Conservation (phyloP, 345 rosid genomes). For the Boechera retrofracta region DNA sequence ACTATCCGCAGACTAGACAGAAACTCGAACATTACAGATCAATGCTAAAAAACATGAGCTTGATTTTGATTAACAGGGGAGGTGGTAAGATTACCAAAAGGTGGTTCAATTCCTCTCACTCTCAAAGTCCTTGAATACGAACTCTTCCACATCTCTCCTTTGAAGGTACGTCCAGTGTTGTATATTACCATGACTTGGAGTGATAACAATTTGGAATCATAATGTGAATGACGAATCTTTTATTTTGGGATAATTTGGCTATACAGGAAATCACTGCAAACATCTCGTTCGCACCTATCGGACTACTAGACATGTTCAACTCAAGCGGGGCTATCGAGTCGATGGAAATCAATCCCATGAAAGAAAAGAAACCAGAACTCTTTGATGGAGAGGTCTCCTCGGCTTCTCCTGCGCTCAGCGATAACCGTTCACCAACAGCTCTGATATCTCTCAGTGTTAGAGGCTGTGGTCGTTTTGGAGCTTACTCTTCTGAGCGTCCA, state of each 20-base stretch:
- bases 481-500: slow-evolving; percentile 74
- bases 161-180: slow-evolving; percentile 53
- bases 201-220: not conserved
- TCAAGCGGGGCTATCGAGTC: slow-evolving; percentile 75
- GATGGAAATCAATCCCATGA: slow-evolving; percentile 50
- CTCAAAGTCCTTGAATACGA: slow-evolving; percentile 86
- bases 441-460: slow-evolving; percentile 60
- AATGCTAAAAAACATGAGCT: not conserved
- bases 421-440: slow-evolving; percentile 56
- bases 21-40: not conserved
- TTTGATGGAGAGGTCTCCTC: slow-evolving; percentile 66
- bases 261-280: slow-evolving; percentile 63
- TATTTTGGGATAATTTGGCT: not conserved
- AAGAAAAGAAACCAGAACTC: slow-evolving; percentile 48
- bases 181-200: not conserved
- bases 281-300: slow-evolving; percentile 84
- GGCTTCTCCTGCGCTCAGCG: slow-evolving; percentile 48
- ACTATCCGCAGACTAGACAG: not conserved
- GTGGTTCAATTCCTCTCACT: slow-evolving; percentile 79
- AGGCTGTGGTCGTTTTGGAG: slow-evolving; percentile 83
- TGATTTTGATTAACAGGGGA: slow-evolving; percentile 59
- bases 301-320: slow-evolving; percentile 91
- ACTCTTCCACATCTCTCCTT: slow-evolving; percentile 83
- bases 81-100: slow-evolving; percentile 69
- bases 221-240: slow-evolving; percentile 26